Evolutionary conservation across 352 stramenopile species (phyloP), one percentile per base, ranked within the genome.

Genomic region (Globisporangium perplexum): DNA sequence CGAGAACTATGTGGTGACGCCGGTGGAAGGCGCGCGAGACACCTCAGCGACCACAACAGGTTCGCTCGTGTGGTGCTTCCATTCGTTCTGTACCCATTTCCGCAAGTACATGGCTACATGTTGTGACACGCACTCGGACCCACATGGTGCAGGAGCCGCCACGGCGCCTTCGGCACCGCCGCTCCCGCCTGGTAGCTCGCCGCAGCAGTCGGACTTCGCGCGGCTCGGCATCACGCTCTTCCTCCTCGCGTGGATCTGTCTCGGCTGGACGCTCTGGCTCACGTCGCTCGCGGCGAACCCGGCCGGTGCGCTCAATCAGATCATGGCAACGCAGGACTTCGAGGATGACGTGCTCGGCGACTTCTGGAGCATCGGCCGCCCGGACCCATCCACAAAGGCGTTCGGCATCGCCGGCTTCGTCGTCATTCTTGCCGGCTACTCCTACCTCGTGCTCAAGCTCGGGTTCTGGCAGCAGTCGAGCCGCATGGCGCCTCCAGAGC

Each of bases 231-330:
- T 59, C 53, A 12, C 24, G 31, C 44, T 59, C 31, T 52, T 52
- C 18, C 24, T 60, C 28, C 7, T 55, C 5, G 22, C 39, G 8
- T 60, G 54, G 46, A 35, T 60, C 26, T 60, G 38, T 22, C 36
- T 60, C 38, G 54, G 46, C 49, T 62, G 56, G 56, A 53, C 56
- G 15, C 31, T 58, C 31, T 58, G 41, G 56, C 33, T 62, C 48
- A 52, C 18, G 3, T 50, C 50, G 17, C 50, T 62, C 30, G 36
- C 30, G 3, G 42, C 20, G 31, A 53, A 39, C 22, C 56, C 56
- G 11, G 7, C 7, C 4, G 33, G 45, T n/a, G 46, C 56, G 1
- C 20, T 62, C 23, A 59, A 52, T 30, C 43, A 47, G 4, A 23
- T 39, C 11, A 53, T 62, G 41, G 28, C 28, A 18, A 62, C 56